phyloP scores from a whole-genome alignment of 768 basidiomycete species.

The Trametes meyenii region DNA sequence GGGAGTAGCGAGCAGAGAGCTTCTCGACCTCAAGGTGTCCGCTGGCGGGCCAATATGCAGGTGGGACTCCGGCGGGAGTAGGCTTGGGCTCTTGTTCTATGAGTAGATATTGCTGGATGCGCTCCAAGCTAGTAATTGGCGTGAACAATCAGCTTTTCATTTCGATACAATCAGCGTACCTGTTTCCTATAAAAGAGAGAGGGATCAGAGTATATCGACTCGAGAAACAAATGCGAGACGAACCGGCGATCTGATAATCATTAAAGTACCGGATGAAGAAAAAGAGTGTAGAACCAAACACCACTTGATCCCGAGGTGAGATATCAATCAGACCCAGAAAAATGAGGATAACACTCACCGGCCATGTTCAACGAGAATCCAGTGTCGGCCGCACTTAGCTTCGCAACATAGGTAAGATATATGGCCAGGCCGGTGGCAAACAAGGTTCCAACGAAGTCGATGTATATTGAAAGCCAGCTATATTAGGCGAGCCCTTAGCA shows the following conservation, averaged over 20 bases:
- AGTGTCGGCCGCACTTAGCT: slow-evolving; percentile 42
- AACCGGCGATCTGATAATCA: slow-evolving; percentile 45
- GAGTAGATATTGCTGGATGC: slow-evolving; percentile 54
- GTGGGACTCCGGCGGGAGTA: slow-evolving; percentile 43
- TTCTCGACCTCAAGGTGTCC: slow-evolving; percentile 54
- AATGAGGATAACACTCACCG: slow-evolving; percentile 25
- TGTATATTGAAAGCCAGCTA: slow-evolving; percentile 48
- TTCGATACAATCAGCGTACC: neutral
- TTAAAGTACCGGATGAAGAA: slow-evolving; percentile 46
- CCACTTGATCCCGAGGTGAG: slow-evolving; percentile 47
- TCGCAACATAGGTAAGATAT: slow-evolving; percentile 51
- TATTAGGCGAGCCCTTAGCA: no score
- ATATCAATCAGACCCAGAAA: slow-evolving; percentile 20
- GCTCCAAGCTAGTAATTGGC: slow-evolving; percentile 40
- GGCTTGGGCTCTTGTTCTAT: slow-evolving; percentile 53
- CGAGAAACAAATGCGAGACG: neutral
- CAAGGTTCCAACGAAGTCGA: slow-evolving; percentile 57
- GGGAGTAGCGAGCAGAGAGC: slow-evolving; percentile 51
- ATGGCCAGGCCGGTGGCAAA: slow-evolving; percentile 59
- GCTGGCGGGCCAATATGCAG: slow-evolving; percentile 65
- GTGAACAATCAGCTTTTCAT: neutral
- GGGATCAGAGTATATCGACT: slow-evolving; percentile 31
- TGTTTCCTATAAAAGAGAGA: neutral
- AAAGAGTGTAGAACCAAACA: slow-evolving; percentile 55
- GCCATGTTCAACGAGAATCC: slow-evolving; percentile 63